Percentiles rank a stretch among this genome's conserved stretches.
Conservation (phyloP, 169 alveolate species). For the Amoebophrya sp. region DNA sequence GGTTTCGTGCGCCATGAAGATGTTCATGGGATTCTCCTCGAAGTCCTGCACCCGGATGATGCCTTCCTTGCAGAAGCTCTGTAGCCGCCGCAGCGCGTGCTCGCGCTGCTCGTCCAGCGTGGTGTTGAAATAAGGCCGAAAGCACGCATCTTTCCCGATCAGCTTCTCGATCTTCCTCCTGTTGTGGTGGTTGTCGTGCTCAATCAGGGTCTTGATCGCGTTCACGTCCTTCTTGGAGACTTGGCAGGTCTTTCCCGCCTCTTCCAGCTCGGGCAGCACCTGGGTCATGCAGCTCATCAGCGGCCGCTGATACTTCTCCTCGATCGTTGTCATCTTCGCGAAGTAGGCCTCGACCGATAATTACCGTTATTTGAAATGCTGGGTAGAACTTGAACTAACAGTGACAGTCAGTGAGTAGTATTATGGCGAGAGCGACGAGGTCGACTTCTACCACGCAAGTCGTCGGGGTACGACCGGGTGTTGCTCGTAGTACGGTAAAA, state of each 20-base stretch:
- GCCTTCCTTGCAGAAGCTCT: neutral
- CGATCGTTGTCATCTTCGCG: neutral
- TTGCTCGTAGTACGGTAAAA: too few species aligned
- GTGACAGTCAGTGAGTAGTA: too few species aligned
- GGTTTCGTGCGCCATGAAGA: slow-evolving; percentile 29
- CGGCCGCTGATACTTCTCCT: neutral
- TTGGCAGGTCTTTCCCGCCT: neutral
- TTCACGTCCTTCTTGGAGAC: neutral
- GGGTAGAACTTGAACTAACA: too few species aligned
- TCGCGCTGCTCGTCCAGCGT: neutral
- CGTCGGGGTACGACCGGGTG: too few species aligned
- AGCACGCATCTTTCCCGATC: neutral
- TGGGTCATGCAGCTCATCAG: neutral
- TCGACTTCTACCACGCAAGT: too few species aligned
- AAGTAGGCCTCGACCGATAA: too few species aligned
- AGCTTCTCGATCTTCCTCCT: neutral
- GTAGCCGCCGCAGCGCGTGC: neutral
- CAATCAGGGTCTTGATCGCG: neutral
- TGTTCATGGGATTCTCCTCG: slow-evolving; percentile 21
- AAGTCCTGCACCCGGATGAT: slow-evolving; percentile 19
- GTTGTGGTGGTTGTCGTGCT: slow-evolving; percentile 2
- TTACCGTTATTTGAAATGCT: too few species aligned
- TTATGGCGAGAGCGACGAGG: too few species aligned
- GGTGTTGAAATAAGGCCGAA: neutral
- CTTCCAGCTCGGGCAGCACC: neutral